These are phyloP conservation scores for Saccharomyces hybrid DNA, from an alignment of 1,139 yeast genomes.

Conservation along the genomic window DNA sequence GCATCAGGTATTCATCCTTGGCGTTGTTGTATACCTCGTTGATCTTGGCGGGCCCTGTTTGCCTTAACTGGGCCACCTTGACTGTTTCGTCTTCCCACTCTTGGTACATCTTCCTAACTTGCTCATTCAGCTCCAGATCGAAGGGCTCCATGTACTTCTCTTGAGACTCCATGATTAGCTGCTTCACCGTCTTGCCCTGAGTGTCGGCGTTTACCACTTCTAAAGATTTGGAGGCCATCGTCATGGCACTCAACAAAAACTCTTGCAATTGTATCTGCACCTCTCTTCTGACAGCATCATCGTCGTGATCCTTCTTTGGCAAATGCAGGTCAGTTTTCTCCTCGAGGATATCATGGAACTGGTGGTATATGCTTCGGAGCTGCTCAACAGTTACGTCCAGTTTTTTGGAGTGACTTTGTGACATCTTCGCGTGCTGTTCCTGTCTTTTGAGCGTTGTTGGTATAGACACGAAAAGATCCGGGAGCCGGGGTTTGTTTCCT, in stretches of 20 bases:
- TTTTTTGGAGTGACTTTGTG: constrained; percentile 4
- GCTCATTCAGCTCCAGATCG: constrained; percentile 49
- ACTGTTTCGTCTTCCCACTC: constrained; percentile 53
- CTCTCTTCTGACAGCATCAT: constrained; percentile 21
- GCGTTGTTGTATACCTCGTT: constrained; percentile 26
- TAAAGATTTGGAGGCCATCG: constrained; percentile 42
- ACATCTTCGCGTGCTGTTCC: neutral
- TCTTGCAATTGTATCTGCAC: constrained; percentile 40
- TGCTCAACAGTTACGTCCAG: constrained; percentile 25
- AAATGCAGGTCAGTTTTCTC: constrained; percentile 17
- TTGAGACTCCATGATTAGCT: constrained; percentile 16
- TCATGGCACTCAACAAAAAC: constrained; percentile 44
- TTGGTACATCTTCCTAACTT: constrained; percentile 44
- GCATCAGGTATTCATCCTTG: constrained; percentile 18
- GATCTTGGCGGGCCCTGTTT: constrained; percentile 40
- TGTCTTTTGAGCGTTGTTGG: neutral
- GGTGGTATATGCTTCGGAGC: constrained; percentile 24
- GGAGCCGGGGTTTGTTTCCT: no score
- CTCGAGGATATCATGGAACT: constrained; percentile 22
- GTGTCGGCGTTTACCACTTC: constrained; percentile 35
- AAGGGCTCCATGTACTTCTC: constrained; percentile 48
- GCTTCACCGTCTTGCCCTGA: constrained; percentile 10
- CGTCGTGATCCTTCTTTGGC: constrained; percentile 13
- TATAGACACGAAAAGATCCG: neutral
- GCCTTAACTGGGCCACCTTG: constrained; percentile 43